Evolutionary conservation across 208 protist species (phyloP), one percentile per base, ranked within the genome.

Genomic region (Leishmania tropica): DNA sequence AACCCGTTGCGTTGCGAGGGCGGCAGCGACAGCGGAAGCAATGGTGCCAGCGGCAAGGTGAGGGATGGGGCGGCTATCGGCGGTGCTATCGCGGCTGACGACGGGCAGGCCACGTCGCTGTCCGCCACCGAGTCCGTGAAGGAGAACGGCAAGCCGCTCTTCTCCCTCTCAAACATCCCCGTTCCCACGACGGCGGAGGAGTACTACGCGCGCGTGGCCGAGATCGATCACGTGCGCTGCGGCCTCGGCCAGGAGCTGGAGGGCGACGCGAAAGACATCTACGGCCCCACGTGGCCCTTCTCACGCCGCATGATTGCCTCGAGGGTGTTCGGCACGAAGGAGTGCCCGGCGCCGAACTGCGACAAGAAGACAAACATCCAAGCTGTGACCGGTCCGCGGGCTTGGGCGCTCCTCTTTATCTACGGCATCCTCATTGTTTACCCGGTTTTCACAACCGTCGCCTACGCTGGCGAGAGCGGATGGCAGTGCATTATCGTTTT

Each of bases 201-300:
- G 80, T 90, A 87, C 76, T 83, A 53, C 31, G 84, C 75, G 56
- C 72, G 79, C 5, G 84, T 84, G 37, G 78, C 71, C 19, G 70
- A 78, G 68, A 40, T 92, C 24, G 85, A 90, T 73, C 73, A 67
- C 53, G 75, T 88, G 62, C 89, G 83, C 35, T 89, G 85, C 51
- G 83, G 85, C 24, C 74, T 92, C 58, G 87, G 87, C 11, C 79
- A 87, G 58, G 81, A 85, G 62, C 83, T 92, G 21, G 73, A 81
- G 13, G 70, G 80, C 0, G 75, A 58, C 11, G 86, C 80, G 45
- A 80, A 77, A 68, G 79, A 87, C 48, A 45, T 90, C n/a, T 92
- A 92, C 74, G 89, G 89, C 10, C 86, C 86, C 24, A 92, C 89
- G 2, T 83, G 75, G 75, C 76, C 82, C 21, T 89, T 81, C 45